Base-by-base conservation (phyloP, 139 green algal genomes). In the Chlorella sp. region DNA sequence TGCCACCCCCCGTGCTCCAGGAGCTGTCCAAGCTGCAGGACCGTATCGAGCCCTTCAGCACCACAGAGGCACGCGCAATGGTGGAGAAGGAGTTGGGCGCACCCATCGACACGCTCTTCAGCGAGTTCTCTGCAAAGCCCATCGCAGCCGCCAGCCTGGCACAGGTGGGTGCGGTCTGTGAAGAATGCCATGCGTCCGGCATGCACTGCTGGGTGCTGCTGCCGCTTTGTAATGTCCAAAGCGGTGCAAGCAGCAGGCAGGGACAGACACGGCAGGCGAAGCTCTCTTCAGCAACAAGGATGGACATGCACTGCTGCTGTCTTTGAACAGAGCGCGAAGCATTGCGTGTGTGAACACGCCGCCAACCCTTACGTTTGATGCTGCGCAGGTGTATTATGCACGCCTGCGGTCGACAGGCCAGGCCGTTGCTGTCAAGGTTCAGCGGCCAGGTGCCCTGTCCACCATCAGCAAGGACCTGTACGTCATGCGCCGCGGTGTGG, bases 371-470 rank as follows among this genome's bases (percentile, higher is more conserved):
- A n/a, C n/a, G n/a, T n/a, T n/a, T n/a, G n/a, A n/a, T n/a, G n/a
- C n/a, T n/a, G n/a, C n/a, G n/a, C n/a, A n/a, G 84, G 93, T 97
- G 51, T 97, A 97, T 83, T 80, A 85, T 24, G 94, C 92, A 0
- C 77, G 76, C 2, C 61, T 97, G 69, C 67, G 77, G 0, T 71
- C 65, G 24, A 97, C 82, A 0, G 94, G 89, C 0, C 74, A 96
- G 76, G 75, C 88, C 49, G 94, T 97, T 23, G 94, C 94, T 2
- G 92, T 98, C 31, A 98, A 98, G 81, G 94, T 98, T 70, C 94
- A 98, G 86, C 85, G 94, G 22, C 94, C 94, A 26, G 77, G 74
- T 0, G 91, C 94, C 17, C 82, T 96, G 55, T 81, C 79, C 59
- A 95, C 82, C 67, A 93, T 97, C 55, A 88, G 72, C 59, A 94